Conservation (phyloP, 345 rosid species). For the Clarkia xantiana region DNA sequence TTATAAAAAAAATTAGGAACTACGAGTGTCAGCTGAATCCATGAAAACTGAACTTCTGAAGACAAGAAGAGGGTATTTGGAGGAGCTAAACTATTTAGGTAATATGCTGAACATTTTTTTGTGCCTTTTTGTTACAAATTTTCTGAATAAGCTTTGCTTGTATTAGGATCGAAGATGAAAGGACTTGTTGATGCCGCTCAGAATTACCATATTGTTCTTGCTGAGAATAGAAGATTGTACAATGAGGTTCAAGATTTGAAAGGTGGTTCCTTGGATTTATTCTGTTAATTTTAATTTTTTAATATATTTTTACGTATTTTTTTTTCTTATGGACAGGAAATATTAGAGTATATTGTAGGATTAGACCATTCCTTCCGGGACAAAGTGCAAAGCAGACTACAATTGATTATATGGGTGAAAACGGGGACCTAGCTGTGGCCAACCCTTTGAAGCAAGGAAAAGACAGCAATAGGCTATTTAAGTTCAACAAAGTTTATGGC, state of each 20-base stretch:
- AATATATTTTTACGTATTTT: constrained; percentile 7
- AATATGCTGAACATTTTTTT: constrained; percentile 9
- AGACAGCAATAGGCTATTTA: constrained; percentile 63
- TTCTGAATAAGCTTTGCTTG: not conserved
- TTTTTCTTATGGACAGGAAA: constrained; percentile 39
- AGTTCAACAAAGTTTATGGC: constrained; percentile 81
- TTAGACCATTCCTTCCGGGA: constrained; percentile 84
- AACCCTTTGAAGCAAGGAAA: constrained; percentile 78
- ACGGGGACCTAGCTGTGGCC: constrained; percentile 76
- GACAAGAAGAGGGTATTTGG: constrained; percentile 41
- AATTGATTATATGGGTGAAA: constrained; percentile 68
- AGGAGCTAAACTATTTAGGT: constrained; percentile 62
- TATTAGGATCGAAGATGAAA: constrained; percentile 59
- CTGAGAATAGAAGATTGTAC: constrained; percentile 75
- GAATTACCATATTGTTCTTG: constrained; percentile 64
- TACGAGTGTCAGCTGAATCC: constrained; percentile 44
- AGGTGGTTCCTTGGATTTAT: constrained; percentile 33
- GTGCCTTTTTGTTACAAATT: not conserved
- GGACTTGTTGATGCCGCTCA: constrained; percentile 73
- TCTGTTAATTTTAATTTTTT: constrained; percentile 6
- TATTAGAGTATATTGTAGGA: constrained; percentile 91
- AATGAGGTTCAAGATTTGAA: constrained; percentile 94
- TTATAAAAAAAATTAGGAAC: constrained; percentile 50
- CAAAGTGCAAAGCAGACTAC: constrained; percentile 62
- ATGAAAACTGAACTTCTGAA: constrained; percentile 54